These are phyloP conservation scores for Eimeria tenella DNA, from an alignment of 169 alveolate species.

Conservation along the genomic window DNA sequence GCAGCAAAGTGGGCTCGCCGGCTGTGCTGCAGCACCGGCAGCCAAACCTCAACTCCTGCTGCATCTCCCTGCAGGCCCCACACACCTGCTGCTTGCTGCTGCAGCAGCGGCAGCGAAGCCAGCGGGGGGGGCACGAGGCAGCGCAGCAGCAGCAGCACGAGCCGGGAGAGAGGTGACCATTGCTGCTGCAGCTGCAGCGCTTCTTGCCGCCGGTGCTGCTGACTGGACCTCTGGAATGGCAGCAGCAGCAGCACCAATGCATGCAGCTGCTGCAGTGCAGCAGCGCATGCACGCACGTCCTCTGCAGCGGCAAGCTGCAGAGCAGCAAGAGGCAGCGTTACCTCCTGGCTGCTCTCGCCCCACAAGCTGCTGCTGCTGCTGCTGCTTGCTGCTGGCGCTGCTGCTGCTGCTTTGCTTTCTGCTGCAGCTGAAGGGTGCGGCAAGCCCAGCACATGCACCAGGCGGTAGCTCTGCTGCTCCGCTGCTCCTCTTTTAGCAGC, in stretches of 20 bases:
- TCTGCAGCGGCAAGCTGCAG: conserved; percentile 40
- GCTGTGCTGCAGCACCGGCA: conserved; percentile 67
- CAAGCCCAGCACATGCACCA: neutral
- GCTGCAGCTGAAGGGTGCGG: conserved; percentile 15
- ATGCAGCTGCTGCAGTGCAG: conserved; percentile 63
- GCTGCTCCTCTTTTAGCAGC: neutral
- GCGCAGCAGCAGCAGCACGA: conserved; percentile 39
- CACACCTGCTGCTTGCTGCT: conserved; percentile 50
- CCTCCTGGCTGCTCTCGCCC: neutral
- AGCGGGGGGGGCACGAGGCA: conserved; percentile 9
- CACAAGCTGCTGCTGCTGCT: neutral
- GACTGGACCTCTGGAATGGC: conserved; percentile 37
- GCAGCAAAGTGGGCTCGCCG: conserved; percentile 59
- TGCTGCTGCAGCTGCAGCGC: conserved; percentile 54
- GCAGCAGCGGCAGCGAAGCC: conserved; percentile 60
- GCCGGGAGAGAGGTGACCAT: neutral
- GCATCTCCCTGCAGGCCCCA: neutral
- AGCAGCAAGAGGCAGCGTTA: conserved; percentile 5
- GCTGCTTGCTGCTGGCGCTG: conserved; percentile 15
- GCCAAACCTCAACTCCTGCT: conserved; percentile 61
- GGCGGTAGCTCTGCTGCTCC: neutral
- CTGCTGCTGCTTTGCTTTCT: neutral
- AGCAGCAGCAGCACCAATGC: conserved; percentile 67
- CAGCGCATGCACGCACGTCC: conserved; percentile 14
- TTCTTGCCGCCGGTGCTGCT: conserved; percentile 44